Evolutionary conservation across 202 grass and related monocot species (phyloP), one percentile per base, ranked within the genome.

Genomic region (Schoenoplectus triqueter): DNA sequence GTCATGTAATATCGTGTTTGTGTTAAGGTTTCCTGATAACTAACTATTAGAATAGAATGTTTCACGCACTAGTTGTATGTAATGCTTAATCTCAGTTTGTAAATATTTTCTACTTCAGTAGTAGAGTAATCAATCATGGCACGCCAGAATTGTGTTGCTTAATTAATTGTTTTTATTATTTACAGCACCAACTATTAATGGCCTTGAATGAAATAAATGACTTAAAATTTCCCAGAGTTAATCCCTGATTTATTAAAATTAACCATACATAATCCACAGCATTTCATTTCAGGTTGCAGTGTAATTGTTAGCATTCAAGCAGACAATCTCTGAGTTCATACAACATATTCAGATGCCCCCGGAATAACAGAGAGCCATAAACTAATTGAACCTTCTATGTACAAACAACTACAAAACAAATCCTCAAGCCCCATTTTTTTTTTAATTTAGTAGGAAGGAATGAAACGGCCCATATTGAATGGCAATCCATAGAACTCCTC

Each of bases 401-500:
- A 78, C 74, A 78, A 60, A 78, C 74, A 78, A 78, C 8, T 42
- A 83, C 63, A 68, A 69, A 69, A 39, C 11, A 75, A 75, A 51
- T 75, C 48, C 59, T 17, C 44, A 46, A 71, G 15, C 68, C 68
- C 41, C 15, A 9, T 10, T 4, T 13, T 67, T 41, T 4, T 40
- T 7, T 54, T 54, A 46, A 39, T 70, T 91, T 80, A 98, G 54
- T 91, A 87, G 10, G 93, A 90, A n/a, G 93, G 91, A 49, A 98
- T 89, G 69, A 95, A 98, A 13, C 96, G 91, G 47, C 93, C 90
- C 83, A 98, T 91, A 74, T 98, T 95, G 84, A 98, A 98, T 2
- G 93, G 96, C 45, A 98, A 74, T n/a, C 88, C 92, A 64, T 98
- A 98, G 84, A 98, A 98, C 87, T 98, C 96, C 60, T 95, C 88